Percentiles rank a stretch among this genome's conserved stretches.
phyloP scores from a whole-genome alignment of 2,329 filamentous ascomycete species.

The Aphanocladium album region DNA sequence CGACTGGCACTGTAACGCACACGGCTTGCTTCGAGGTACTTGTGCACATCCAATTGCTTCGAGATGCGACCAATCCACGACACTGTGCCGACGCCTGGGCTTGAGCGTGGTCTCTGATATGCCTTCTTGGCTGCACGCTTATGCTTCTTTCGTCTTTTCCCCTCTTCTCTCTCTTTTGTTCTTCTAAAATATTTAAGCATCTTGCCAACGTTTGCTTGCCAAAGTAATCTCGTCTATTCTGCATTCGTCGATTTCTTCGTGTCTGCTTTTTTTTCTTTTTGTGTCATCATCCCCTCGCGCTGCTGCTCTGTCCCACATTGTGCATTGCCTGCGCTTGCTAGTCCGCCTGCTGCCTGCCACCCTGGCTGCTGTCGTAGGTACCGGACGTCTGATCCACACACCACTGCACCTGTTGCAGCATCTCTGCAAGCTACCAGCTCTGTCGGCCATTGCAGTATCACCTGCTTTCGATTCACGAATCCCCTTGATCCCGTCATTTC shows the following conservation, averaged over 20 bases:
- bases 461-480: neutral
- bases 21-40: neutral
- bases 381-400: neutral
- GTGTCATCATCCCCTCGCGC: neutral
- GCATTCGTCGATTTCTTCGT: neutral
- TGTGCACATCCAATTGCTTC: neutral
- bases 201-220: neutral
- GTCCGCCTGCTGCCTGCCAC: neutral
- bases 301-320: neutral
- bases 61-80: neutral
- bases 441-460: neutral
- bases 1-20: neutral
- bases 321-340: slow-evolving; percentile 3
- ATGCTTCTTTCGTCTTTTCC: neutral
- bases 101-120: neutral
- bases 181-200: neutral
- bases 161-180: neutral
- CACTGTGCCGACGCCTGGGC: neutral
- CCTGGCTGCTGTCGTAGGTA: neutral
- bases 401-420: too few relatives aligned
- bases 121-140: neutral
- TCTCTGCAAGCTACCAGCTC: neutral
- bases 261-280: neutral
- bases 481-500: neutral
- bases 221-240: neutral